A percentile compares a stretch with the other conserved stretches of the same genome.
phyloP scores from a whole-genome alignment of 2,329 filamentous ascomycete genomes.

The Paramyrothecium sp. region DNA sequence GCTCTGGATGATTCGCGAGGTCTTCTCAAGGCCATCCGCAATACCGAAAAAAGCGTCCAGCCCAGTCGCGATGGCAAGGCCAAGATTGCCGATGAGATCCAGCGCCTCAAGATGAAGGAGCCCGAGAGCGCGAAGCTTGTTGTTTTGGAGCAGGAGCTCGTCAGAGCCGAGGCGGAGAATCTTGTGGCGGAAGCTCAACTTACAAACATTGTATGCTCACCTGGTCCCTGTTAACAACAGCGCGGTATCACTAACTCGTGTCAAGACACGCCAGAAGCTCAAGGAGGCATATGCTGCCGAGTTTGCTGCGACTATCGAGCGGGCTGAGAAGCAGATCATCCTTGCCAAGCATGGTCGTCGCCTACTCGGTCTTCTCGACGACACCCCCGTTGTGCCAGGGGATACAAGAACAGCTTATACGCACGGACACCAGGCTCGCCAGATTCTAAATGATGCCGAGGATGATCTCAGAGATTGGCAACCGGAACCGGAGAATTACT shows the following conservation, averaged over 20 bases:
- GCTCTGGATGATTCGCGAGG: slow-evolving; percentile 81
- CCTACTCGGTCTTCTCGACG: slow-evolving; percentile 82
- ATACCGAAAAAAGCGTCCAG: slow-evolving; percentile 94
- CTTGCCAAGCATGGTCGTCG: slow-evolving; percentile 87
- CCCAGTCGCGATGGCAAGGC: slow-evolving; percentile 83
- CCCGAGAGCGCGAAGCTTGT: slow-evolving; percentile 79
- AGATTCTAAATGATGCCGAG: slow-evolving; percentile 90
- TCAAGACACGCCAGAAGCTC: slow-evolving; percentile 89
- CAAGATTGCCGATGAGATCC: slow-evolving; percentile 91
- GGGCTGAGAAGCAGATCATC: slow-evolving; percentile 94
- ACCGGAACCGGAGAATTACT: slow-evolving; percentile 37
- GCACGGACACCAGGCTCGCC: slow-evolving; percentile 65
- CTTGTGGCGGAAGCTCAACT: slow-evolving; percentile 95
- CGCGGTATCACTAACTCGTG: slow-evolving; percentile 6
- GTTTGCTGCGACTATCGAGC: slow-evolving; percentile 88
- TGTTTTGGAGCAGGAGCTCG: slow-evolving; percentile 91
- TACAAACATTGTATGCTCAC: slow-evolving; percentile 76
- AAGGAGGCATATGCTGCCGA: slow-evolving; percentile 92
- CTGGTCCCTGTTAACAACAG: background rate
- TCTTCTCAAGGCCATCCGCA: slow-evolving; percentile 86
- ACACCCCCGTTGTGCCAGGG: slow-evolving; percentile 84
- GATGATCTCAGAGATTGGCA: slow-evolving; percentile 80
- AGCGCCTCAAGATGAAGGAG: slow-evolving; percentile 88
- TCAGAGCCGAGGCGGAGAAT: slow-evolving; percentile 92
- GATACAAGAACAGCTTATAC: slow-evolving; percentile 71